Evolutionary conservation across 345 rosid genomes (phyloP).

Genomic region (Xanthoceras sorbifolium): DNA sequence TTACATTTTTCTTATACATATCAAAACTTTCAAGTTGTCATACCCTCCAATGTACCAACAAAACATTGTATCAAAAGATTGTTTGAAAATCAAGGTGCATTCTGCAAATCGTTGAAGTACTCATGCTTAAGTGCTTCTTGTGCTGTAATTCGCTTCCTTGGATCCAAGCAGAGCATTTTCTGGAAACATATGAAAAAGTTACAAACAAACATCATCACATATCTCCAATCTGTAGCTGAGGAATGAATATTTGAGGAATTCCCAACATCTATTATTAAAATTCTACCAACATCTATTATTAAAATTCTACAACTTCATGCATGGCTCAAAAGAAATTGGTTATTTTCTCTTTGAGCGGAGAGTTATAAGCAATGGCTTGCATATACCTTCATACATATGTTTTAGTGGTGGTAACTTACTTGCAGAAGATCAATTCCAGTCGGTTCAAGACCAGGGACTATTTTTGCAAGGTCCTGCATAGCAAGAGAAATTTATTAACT

Average conservation of each 20-base stretch:
- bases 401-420: background rate
- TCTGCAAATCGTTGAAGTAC: conserved; percentile 13
- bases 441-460: conserved; percentile 17
- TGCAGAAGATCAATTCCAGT: conserved; percentile 13
- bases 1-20: background rate
- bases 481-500: background rate
- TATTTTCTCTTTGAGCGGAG: background rate
- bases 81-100: background rate
- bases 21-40: background rate
- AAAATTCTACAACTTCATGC: background rate
- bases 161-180: conserved; percentile 21
- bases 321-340: background rate
- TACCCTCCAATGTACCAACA: background rate
- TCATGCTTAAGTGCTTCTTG: conserved; percentile 13
- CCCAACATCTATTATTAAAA: background rate
- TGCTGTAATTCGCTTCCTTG: conserved; percentile 9
- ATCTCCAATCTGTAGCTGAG: background rate
- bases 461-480: conserved; percentile 5
- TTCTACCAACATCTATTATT: background rate
- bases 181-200: background rate
- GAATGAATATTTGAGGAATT: background rate
- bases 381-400: background rate
- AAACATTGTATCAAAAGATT: too few relatives aligned
- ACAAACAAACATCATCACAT: background rate
- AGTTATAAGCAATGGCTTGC: background rate